phyloP scores from a whole-genome alignment of 1,139 yeast genomes.

The Saccharomyces hybrid region DNA sequence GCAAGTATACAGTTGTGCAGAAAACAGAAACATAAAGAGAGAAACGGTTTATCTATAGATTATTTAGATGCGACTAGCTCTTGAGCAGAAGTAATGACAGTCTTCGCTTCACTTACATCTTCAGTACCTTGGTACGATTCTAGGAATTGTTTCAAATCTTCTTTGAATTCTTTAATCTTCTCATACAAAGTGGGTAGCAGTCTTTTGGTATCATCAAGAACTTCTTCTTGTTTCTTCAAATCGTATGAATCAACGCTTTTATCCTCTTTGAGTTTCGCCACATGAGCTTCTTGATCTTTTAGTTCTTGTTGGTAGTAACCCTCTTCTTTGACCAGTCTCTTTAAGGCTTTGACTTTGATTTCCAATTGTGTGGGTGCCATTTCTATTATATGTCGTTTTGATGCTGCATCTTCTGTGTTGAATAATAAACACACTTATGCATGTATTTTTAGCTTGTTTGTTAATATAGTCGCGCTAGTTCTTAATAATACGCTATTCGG shows the following conservation, averaged over 20 bases:
- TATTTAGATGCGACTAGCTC: constrained; percentile 13
- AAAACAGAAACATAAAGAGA: not conserved
- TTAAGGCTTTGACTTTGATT: constrained; percentile 69
- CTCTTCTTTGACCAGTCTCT: constrained; percentile 68
- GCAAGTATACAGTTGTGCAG: not conserved
- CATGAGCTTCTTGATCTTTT: constrained; percentile 49
- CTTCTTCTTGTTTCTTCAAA: constrained; percentile 57
- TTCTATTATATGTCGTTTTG: no score
- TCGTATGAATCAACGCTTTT: constrained; percentile 58
- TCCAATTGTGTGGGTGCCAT: constrained; percentile 77
- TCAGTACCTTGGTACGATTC: constrained; percentile 38
- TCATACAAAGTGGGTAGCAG: constrained; percentile 57
- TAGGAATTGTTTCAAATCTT: constrained; percentile 39
- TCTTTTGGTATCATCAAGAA: constrained; percentile 59
- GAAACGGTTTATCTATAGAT: not conserved
- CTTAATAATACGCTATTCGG: no score
- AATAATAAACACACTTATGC: no score
- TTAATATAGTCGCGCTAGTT: no score
- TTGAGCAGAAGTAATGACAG: constrained; percentile 23
- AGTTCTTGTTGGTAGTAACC: constrained; percentile 57
- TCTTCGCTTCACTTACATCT: constrained; percentile 24
- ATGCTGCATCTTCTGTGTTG: no score
- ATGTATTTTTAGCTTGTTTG: not conserved
- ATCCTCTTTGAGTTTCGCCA: constrained; percentile 36
- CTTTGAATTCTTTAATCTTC: constrained; percentile 45